Conservation (phyloP, 1,284 basidiomycete genomes). For the Microbotryomycetes sp. region DNA sequence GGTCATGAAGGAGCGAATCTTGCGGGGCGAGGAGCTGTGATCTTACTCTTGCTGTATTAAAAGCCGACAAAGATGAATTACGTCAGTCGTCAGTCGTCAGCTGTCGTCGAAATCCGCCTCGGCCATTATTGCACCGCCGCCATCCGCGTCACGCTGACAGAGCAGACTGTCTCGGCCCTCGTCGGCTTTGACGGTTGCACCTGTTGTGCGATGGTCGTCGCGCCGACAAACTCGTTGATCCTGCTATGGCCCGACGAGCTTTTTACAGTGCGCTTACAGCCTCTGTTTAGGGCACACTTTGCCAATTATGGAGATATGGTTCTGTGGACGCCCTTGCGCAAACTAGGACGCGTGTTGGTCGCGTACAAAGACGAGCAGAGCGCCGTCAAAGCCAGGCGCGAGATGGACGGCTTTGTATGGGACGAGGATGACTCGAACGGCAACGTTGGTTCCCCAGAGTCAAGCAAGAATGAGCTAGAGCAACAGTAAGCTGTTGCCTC, state of each 20-base stretch:
- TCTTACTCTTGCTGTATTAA: neutral
- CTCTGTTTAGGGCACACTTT: constrained; percentile 30
- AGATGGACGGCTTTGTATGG: constrained; percentile 41
- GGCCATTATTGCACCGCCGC: too few relatives aligned
- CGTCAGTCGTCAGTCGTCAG: too few relatives aligned
- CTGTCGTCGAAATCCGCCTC: too few relatives aligned
- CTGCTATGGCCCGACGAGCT: constrained; percentile 16
- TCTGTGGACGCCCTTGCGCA: constrained; percentile 77
- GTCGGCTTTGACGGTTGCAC: too few relatives aligned
- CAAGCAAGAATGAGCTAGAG: too few relatives aligned
- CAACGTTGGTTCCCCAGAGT: too few relatives aligned
- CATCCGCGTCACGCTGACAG: too few relatives aligned
- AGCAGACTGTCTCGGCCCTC: too few relatives aligned
- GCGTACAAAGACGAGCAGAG: constrained; percentile 57
- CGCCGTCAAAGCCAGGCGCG: constrained; percentile 32
- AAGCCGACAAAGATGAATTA: too few relatives aligned
- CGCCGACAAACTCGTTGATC: constrained; percentile 21
- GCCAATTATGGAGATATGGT: constrained; percentile 60
- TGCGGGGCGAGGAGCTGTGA: neutral
- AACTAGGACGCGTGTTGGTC: constrained; percentile 69
- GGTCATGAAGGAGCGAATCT: neutral
- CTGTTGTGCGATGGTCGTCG: neutral
- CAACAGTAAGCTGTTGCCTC: neutral
- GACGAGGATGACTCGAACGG: constrained; percentile 46
- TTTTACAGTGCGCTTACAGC: constrained; percentile 13